Base-by-base conservation (phyloP, 2,329 filamentous ascomycete species). In the Trichoderma sp. region DNA sequence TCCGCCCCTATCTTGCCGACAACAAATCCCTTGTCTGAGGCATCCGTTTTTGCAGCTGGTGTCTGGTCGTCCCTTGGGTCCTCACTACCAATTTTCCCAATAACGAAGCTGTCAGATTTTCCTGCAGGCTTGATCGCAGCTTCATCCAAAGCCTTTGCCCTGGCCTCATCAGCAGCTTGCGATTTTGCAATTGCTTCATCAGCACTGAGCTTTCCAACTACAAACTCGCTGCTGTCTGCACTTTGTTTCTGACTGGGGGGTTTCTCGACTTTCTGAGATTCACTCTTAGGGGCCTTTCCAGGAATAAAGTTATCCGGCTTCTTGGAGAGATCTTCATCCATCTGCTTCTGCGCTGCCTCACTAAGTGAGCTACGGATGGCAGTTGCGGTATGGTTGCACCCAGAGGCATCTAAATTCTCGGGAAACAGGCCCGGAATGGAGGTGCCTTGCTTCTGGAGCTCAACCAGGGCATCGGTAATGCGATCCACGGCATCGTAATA, bases 401-500 rank as follows among this genome's bases (percentile, higher is more conserved):
- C 94, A 30, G 91, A 92, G 11, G 92, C 90, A 81, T 97, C 93
- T 14, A 98, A 82, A 51, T 84, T 84, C 74, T 93, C 87, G 0
- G 95, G 94, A 84, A 95, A 97, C 77, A 97, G 87, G 2, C 95
- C 94, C 2, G 92, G 89, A 8, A 97, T 83, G 3, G 86, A 85
- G 1, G 92, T 95, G 6, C 85, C 87, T 3, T 84, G 83, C 76
- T 90, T 88, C 82, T 97, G 93, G 82, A 91, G 89, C 66, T 91
- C 88, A 73, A 94, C 88, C 30, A 98, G 86, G 8, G 91, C 91
- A 78, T 97, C 86, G 21, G 93, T 97, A 76, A 98, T 93, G 73
- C 94, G 91, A 63, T 93, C 93, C 73, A 97, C 86, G 18, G 94
- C 94, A 82, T 97, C 95, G 78, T 97, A 98, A 82, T 97, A 98